phyloP scores from a whole-genome alignment of 768 basidiomycete species.

The Tricholomella constricta region DNA sequence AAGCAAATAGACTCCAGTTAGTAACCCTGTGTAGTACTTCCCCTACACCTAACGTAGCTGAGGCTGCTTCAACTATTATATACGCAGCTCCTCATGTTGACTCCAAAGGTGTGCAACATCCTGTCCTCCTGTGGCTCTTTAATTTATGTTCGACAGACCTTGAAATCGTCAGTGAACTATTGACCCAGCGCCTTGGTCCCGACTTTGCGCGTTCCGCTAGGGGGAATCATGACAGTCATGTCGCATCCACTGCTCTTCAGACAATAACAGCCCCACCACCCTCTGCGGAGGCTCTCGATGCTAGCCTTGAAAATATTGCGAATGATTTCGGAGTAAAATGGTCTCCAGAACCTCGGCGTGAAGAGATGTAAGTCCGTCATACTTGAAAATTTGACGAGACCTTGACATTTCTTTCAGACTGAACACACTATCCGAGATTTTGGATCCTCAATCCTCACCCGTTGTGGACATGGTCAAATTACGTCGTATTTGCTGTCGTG shows the following conservation, averaged over 20 bases:
- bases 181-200: conserved; percentile 57
- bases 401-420: conserved; percentile 40
- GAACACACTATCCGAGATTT: conserved; percentile 57
- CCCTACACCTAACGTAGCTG: conserved; percentile 56
- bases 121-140: neutral
- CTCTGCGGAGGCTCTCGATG: conserved; percentile 56
- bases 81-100: conserved; percentile 57
- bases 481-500: conserved; percentile 58
- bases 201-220: conserved; percentile 58
- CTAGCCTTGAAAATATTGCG: conserved; percentile 56
- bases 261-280: conserved; percentile 55
- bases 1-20: conserved; percentile 1
- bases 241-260: conserved; percentile 56
- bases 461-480: conserved; percentile 59
- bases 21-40: conserved; percentile 29
- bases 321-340: conserved; percentile 56
- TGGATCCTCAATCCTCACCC: conserved; percentile 51
- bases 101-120: conserved; percentile 50
- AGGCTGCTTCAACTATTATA: conserved; percentile 71
- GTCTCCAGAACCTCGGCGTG: conserved; percentile 59
- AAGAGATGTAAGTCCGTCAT: conserved; percentile 55
- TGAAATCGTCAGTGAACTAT: conserved; percentile 49
- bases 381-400: neutral
- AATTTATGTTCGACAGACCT: conserved; percentile 48
- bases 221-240: conserved; percentile 51